phyloP scores from a whole-genome alignment of 2,329 filamentous ascomycete species.

The Arthrobotrys sinensis region DNA sequence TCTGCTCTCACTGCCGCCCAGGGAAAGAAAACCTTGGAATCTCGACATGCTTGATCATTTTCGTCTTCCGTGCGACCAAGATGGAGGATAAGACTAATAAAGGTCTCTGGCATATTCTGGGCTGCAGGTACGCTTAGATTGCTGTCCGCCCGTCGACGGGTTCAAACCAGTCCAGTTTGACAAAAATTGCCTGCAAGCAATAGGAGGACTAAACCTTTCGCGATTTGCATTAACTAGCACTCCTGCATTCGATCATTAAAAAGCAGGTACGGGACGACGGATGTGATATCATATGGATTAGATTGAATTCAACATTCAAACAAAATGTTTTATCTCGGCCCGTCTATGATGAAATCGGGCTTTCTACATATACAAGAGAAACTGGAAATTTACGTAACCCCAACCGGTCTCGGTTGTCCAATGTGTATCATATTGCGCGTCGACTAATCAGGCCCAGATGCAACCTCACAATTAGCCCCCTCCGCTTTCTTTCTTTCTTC shows the following conservation, averaged over 20 bases:
- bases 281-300: no score
- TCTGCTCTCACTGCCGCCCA: not conserved
- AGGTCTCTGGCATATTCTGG: not conserved
- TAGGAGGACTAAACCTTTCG: not conserved
- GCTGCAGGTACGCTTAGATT: slow-evolving; percentile 22
- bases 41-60: no score
- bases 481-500: no score
- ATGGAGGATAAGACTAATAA: slow-evolving; percentile 1
- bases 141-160: slow-evolving; percentile 16
- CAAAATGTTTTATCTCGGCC: no score
- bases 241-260: not conserved
- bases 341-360: no score
- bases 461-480: slow-evolving; percentile 21
- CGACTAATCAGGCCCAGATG: slow-evolving; percentile 5
- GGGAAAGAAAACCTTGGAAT: not conserved
- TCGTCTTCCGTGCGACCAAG: slow-evolving; percentile 8
- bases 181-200: slow-evolving; percentile 1
- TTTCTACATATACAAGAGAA: no score
- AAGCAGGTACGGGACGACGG: no score
- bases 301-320: no score
- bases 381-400: not conserved
- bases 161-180: slow-evolving; percentile 6
- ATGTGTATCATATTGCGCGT: slow-evolving; percentile 11
- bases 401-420: not conserved
- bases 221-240: no score